Evolutionary conservation across 1,139 yeast species (phyloP).

Genomic region (Debaryomyces sp.): DNA sequence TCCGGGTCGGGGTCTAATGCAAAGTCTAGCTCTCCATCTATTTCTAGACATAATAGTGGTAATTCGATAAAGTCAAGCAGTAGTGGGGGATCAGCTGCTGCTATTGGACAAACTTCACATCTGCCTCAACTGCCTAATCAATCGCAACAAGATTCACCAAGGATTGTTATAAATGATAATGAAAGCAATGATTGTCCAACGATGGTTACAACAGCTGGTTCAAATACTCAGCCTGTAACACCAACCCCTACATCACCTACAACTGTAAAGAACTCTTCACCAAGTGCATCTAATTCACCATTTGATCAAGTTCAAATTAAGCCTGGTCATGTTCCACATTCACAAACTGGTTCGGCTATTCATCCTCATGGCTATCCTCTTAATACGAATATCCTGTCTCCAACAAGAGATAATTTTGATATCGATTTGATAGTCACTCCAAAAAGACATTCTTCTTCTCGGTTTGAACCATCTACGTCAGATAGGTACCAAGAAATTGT

Average conservation of each 20-base stretch:
- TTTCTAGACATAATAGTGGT: conserved; percentile 38
- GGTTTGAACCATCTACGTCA: conserved; percentile 79
- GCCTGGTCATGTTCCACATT: conserved; percentile 19
- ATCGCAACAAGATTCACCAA: conserved; percentile 26
- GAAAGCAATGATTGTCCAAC: conserved; percentile 13
- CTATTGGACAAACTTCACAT: conserved; percentile 18
- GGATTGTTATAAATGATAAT: conserved; percentile 28
- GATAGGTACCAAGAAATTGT: conserved; percentile 69
- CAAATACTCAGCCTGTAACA: conserved; percentile 29
- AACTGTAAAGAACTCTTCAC: conserved; percentile 12
- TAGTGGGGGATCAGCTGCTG: conserved; percentile 16
- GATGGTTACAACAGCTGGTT: conserved; percentile 19
- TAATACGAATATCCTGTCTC: conserved; percentile 47
- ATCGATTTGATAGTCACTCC: conserved; percentile 63
- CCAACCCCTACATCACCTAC: conserved; percentile 39
- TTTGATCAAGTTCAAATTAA: conserved; percentile 14
- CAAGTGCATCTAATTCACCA: conserved; percentile 12
- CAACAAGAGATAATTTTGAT: conserved; percentile 46
- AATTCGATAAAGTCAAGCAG: conserved; percentile 30
- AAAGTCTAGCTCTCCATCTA: conserved; percentile 36
- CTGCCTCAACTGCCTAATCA: conserved; percentile 17
- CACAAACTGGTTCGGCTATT: conserved; percentile 28
- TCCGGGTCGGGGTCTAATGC: conserved; percentile 6
- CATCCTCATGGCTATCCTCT: conserved; percentile 33
- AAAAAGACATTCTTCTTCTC: conserved; percentile 89